Evolutionary conservation across 305 asterid species (phyloP).

Genomic region (Caryopteris hybrid): DNA sequence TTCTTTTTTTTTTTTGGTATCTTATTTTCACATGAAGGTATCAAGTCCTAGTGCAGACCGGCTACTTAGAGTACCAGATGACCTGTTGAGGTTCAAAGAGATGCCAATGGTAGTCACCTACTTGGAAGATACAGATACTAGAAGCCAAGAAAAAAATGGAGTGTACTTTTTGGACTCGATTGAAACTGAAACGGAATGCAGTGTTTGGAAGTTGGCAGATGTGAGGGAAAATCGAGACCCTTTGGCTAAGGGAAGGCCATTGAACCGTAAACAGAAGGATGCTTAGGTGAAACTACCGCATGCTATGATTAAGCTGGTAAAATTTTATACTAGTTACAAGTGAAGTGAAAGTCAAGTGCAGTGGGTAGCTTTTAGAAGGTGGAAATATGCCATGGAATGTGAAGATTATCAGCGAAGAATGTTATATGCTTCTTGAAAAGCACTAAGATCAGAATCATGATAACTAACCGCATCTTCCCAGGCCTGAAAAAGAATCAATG

Average conservation of each 20-base stretch:
- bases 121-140: constrained; percentile 33
- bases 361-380: background rate
- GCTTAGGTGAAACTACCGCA: constrained; percentile 53
- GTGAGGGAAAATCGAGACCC: constrained; percentile 90
- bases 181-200: constrained; percentile 52
- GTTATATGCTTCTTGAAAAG: no score
- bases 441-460: no score
- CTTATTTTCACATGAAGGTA: constrained; percentile 44
- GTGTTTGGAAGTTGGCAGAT: constrained; percentile 85
- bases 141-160: constrained; percentile 41
- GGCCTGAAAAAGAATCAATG: background rate
- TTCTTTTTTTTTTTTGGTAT: background rate
- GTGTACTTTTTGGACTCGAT: constrained; percentile 58
- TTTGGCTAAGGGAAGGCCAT: constrained; percentile 70
- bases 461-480: background rate
- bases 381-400: background rate
- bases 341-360: background rate
- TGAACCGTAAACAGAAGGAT: constrained; percentile 82
- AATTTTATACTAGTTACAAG: constrained; percentile 43
- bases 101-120: constrained; percentile 70
- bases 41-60: constrained; percentile 91
- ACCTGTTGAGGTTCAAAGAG: constrained; percentile 66
- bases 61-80: constrained; percentile 76
- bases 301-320: constrained; percentile 39
- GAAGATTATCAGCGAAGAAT: background rate